Base-by-base conservation (phyloP, 2,329 filamentous ascomycete genomes). In the Fusarium brevicatenulatum region DNA sequence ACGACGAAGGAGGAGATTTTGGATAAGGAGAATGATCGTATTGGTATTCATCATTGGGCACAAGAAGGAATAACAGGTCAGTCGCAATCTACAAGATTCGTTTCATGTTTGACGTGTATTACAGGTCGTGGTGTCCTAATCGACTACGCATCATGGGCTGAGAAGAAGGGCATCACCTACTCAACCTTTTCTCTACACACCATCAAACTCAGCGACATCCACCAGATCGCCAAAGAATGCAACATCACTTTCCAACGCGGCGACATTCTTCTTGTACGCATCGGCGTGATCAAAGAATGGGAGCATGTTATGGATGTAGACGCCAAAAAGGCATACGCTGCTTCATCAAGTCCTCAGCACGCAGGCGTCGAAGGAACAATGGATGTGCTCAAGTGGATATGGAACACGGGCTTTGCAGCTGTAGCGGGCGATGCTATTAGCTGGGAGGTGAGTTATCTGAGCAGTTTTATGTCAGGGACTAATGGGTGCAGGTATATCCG, bases 321-420 rank as follows among this genome's bases (percentile, higher is more conserved):
- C 4, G 81, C 81, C 23, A 81, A 86, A 62, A 77, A 75, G 7
- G 77, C 82, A 25, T 78, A 86, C 8, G 79, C 80, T 1, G 76
- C 78, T 18, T 77, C 77, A 3, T 67, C 74, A 0, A 68, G 76
- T 0, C 80, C 81, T 7, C 78, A 82, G 9, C 70, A 77, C 11
- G 77, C 80, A 65, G 88, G 87, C 4, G 82, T 89, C 8, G 83
- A 87, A 59, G 85, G 85, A 5, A 85, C 84, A 16, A 81, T 85
- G 47, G 83, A 83, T 9, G 85, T 84, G 25, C 81, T 90, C 21
- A 82, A 84, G 53, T 91, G 89, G 88, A 79, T 90, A 47, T 91
- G 88, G 88, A 85, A 90, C 69, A 83, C 86, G 1, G 69, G 60
- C n/a, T 89, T 91, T 71, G 81, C 87, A 0, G 89, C 89, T 9